Percentiles rank a stretch among this genome's conserved stretches.
These are phyloP conservation scores for Chloranthus sessilifolius DNA, from an alignment of 164 flowering plant species.

Conservation along the genomic window DNA sequence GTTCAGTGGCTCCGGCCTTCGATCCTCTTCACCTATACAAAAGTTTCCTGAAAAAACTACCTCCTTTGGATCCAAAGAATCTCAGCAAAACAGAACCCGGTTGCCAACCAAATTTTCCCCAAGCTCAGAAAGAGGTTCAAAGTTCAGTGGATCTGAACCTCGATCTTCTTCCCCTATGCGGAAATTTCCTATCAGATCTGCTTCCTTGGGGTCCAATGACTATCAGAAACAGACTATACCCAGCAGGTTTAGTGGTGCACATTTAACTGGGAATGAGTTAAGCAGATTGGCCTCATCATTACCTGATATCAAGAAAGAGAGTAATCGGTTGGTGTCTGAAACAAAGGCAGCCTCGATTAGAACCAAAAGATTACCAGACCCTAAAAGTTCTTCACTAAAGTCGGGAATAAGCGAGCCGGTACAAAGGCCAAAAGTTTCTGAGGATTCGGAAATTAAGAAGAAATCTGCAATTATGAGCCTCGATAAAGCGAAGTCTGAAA, in stretches of 20 bases:
- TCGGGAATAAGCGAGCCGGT: constrained; percentile 29
- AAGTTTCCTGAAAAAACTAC: no score
- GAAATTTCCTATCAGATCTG: constrained; percentile 38
- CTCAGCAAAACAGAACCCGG: no score
- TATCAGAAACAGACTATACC: constrained; percentile 43
- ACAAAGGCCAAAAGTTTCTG: constrained; percentile 39
- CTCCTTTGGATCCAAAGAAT: no score
- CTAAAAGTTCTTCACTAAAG: constrained; percentile 49
- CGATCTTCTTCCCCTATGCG: constrained; percentile 68
- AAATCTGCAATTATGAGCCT: constrained; percentile 60
- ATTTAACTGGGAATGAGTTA: constrained; percentile 46
- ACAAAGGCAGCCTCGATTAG: constrained; percentile 51
- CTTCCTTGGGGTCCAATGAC: constrained; percentile 43
- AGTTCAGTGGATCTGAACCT: constrained; percentile 81
- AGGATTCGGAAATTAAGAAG: constrained; percentile 56
- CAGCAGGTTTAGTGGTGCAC: constrained; percentile 32
- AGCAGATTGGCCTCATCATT: constrained; percentile 65
- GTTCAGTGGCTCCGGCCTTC: no score
- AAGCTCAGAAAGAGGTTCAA: constrained; percentile 56
- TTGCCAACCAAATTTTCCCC: constrained; percentile 64
- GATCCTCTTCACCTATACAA: no score
- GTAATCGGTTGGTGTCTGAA: constrained; percentile 30
- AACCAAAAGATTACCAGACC: constrained; percentile 83
- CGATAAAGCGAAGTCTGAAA: constrained; percentile 61
- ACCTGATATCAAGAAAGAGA: constrained; percentile 57